These are phyloP conservation scores for Fusarium longipes DNA, from an alignment of 2,329 filamentous ascomycete species.

Conservation along the genomic window DNA sequence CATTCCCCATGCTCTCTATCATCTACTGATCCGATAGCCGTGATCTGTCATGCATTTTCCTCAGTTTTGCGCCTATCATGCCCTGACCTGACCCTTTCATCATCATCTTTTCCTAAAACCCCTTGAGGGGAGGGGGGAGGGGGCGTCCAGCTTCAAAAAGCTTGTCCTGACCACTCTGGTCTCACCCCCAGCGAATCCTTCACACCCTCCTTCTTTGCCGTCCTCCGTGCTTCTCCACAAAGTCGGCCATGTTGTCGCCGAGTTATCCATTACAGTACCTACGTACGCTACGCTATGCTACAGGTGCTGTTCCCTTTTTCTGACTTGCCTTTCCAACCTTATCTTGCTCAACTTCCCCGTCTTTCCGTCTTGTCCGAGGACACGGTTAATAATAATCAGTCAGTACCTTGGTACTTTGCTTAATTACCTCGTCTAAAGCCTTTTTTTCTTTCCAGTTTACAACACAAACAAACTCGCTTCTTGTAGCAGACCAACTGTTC, in stretches of 20 bases:
- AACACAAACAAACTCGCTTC: conserved; percentile 30
- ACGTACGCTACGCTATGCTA: neutral
- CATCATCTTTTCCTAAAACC: conserved; percentile 41
- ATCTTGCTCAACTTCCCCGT: conserved; percentile 43
- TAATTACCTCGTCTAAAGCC: conserved; percentile 22
- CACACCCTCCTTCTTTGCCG: conserved; percentile 46
- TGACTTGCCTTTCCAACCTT: conserved; percentile 46
- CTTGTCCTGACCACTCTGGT: conserved; percentile 47
- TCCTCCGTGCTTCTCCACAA: conserved; percentile 47
- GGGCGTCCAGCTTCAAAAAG: conserved; percentile 44
- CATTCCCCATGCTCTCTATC: conserved; percentile 13
- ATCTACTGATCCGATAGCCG: conserved; percentile 35
- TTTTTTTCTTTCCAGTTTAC: neutral
- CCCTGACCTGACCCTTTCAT: conserved; percentile 35
- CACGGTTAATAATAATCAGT: conserved; percentile 39
- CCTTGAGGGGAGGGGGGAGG: conserved; percentile 37
- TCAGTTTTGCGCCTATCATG: conserved; percentile 27
- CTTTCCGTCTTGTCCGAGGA: conserved; percentile 38
- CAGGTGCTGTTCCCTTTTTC: conserved; percentile 33
- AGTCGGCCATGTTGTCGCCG: conserved; percentile 51
- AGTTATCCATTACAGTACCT: conserved; percentile 46
- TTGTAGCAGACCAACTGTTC: conserved; percentile 35
- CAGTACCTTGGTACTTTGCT: too few relatives aligned
- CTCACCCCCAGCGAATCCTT: conserved; percentile 25
- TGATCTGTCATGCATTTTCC: conserved; percentile 36